Conservation (phyloP, 2,329 filamentous ascomycete species). For the Elsinoe necatrix region DNA sequence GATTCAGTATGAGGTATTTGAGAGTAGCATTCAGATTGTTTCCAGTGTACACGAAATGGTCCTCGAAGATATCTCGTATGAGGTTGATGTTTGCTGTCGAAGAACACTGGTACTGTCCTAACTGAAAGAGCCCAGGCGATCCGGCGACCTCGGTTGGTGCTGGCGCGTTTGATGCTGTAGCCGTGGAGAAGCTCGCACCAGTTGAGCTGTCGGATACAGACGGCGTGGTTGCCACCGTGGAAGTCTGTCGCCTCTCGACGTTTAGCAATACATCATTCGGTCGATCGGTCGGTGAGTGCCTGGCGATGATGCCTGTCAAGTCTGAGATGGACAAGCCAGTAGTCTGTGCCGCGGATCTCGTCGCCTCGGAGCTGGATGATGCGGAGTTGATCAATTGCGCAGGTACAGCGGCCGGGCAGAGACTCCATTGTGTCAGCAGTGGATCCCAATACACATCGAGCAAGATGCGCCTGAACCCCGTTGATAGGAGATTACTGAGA, state of each 20-base stretch:
- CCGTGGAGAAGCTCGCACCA: background rate
- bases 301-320: slow-evolving; percentile 1
- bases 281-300: slow-evolving; percentile 6
- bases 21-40: slow-evolving; percentile 48
- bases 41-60: slow-evolving; percentile 46
- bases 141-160: slow-evolving; percentile 4
- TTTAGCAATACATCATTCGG: background rate
- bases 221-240: background rate
- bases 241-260: background rate
- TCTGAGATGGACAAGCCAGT: slow-evolving; percentile 16
- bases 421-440: slow-evolving; percentile 45
- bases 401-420: slow-evolving; percentile 47
- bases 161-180: slow-evolving; percentile 2
- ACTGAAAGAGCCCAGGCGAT: slow-evolving; percentile 29
- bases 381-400: slow-evolving; percentile 3
- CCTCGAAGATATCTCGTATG: slow-evolving; percentile 43
- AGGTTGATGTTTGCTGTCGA: slow-evolving; percentile 42
- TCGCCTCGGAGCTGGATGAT: slow-evolving; percentile 17
- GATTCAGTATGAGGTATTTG: slow-evolving; percentile 48
- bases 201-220: background rate
- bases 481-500: slow-evolving; percentile 53
- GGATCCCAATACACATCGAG: slow-evolving; percentile 59
- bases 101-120: slow-evolving; percentile 49
- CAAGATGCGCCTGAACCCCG: slow-evolving; percentile 50
- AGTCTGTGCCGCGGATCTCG: slow-evolving; percentile 13